phyloP scores from a whole-genome alignment of 495 filamentous ascomycete species.

The Thozetella sp. region DNA sequence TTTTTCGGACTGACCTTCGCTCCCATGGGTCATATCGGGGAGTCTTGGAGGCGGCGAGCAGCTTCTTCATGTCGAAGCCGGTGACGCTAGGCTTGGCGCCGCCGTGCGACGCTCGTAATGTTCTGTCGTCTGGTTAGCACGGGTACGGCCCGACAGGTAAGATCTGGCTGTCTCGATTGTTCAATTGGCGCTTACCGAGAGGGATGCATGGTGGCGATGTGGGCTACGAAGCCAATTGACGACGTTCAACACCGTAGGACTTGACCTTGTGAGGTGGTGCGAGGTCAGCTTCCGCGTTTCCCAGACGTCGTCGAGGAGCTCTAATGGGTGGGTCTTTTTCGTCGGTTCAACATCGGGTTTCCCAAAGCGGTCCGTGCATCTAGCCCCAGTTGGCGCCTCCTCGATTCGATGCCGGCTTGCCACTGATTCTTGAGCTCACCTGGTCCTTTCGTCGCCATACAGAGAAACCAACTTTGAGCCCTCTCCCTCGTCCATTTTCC shows the following conservation, averaged over 20 bases:
- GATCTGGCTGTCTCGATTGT: background rate
- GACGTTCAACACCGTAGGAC: conserved; percentile 7
- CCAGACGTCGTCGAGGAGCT: background rate
- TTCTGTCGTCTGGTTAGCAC: conserved; percentile 18
- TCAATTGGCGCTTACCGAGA: conserved; percentile 29
- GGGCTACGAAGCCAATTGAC: conserved; percentile 17
- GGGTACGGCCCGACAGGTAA: background rate
- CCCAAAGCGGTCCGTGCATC: conserved; percentile 5
- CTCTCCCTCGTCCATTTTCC: background rate
- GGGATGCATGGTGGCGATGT: conserved; percentile 41
- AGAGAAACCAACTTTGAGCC: background rate
- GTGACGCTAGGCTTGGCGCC: conserved; percentile 67
- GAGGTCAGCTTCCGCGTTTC: background rate
- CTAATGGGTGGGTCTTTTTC: background rate
- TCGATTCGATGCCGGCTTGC: conserved; percentile 1
- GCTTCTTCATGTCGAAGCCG: conserved; percentile 78
- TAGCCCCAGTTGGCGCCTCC: background rate
- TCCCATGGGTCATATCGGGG: conserved; percentile 87
- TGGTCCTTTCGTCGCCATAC: background rate
- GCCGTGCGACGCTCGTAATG: conserved; percentile 35
- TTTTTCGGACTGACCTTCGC: conserved; percentile 55
- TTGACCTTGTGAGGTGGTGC: conserved; percentile 5
- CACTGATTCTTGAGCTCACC: background rate
- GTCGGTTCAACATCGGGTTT: conserved; percentile 5
- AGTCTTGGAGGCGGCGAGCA: conserved; percentile 65